Conservation (phyloP, 2,329 filamentous ascomycete genomes). For the Alternaria triticimaculans region DNA sequence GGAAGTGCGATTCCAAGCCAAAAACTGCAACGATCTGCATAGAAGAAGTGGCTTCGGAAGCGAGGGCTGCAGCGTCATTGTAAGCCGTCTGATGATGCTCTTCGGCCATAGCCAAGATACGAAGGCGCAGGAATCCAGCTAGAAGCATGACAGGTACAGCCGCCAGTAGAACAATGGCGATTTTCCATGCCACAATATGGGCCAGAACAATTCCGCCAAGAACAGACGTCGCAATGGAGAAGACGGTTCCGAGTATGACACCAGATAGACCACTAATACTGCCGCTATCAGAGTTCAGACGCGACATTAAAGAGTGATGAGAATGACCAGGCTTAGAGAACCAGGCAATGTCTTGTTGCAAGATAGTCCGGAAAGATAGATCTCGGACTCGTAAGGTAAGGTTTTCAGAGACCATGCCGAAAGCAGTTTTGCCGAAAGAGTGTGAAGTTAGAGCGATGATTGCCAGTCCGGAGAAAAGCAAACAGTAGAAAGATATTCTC, state of each 20-base stretch:
- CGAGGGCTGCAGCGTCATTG: constrained; percentile 67
- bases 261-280: constrained; percentile 58
- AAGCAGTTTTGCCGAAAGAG: constrained; percentile 53
- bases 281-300: constrained; percentile 57
- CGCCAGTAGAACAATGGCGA: constrained; percentile 58
- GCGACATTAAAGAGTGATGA: constrained; percentile 54
- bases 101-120: constrained; percentile 64
- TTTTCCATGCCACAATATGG: constrained; percentile 59
- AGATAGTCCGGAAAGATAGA: constrained; percentile 57
- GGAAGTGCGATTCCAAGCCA: constrained; percentile 50
- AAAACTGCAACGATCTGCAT: constrained; percentile 65
- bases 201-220: constrained; percentile 57
- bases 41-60: constrained; percentile 70
- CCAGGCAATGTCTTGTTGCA: constrained; percentile 63
- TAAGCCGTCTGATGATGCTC: constrained; percentile 70
- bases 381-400: constrained; percentile 54
- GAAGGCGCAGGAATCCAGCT: constrained; percentile 55
- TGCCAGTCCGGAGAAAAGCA: constrained; percentile 62
- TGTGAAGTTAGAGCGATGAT: constrained; percentile 57
- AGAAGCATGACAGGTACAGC: constrained; percentile 58
- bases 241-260: constrained; percentile 58
- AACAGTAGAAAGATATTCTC: constrained; percentile 52
- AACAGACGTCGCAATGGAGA: constrained; percentile 56
- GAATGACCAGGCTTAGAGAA: constrained; percentile 54
- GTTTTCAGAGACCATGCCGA: constrained; percentile 57